phyloP scores from a whole-genome alignment of 441 rosid genomes.

The Dalechampia spathulata region DNA sequence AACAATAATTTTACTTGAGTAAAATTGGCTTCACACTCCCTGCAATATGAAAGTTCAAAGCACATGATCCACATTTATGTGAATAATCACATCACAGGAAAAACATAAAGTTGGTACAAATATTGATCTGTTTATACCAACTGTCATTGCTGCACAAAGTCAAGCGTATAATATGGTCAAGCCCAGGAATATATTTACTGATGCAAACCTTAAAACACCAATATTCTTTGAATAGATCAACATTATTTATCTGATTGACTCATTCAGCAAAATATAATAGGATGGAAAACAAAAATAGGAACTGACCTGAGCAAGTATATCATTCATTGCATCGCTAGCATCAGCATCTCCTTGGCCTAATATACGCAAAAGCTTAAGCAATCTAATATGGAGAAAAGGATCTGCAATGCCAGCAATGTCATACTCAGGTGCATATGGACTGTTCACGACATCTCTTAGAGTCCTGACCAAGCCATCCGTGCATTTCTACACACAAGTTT shows the following conservation, averaged over 20 bases:
- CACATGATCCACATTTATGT: too few species aligned
- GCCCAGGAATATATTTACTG: not conserved
- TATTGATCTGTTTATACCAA: too few species aligned
- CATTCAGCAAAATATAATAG: too few species aligned
- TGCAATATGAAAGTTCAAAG: not conserved
- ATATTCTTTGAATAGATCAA: too few species aligned
- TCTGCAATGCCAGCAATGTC: slow-evolving; percentile 96
- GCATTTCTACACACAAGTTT: slow-evolving; percentile 69
- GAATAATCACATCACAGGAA: too few species aligned
- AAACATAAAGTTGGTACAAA: too few species aligned
- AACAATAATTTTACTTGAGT: not conserved
- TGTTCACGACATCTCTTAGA: slow-evolving; percentile 78
- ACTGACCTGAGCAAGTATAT: slow-evolving; percentile 97
- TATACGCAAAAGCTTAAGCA: slow-evolving; percentile 76
- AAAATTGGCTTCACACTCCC: not conserved
- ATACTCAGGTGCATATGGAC: slow-evolving; percentile 97
- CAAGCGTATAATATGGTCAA: not conserved
- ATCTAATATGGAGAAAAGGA: slow-evolving; percentile 94
- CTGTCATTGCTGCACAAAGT: not conserved
- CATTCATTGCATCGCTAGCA: slow-evolving; percentile 95
- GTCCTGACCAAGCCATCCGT: slow-evolving; percentile 82
- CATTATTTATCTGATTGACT: too few species aligned
- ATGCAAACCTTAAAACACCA: too few species aligned
- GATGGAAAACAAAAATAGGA: slow-evolving; percentile 10
- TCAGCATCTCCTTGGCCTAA: slow-evolving; percentile 95